Conservation (phyloP, 805 yeast species). For the Komagataella ulmi region DNA sequence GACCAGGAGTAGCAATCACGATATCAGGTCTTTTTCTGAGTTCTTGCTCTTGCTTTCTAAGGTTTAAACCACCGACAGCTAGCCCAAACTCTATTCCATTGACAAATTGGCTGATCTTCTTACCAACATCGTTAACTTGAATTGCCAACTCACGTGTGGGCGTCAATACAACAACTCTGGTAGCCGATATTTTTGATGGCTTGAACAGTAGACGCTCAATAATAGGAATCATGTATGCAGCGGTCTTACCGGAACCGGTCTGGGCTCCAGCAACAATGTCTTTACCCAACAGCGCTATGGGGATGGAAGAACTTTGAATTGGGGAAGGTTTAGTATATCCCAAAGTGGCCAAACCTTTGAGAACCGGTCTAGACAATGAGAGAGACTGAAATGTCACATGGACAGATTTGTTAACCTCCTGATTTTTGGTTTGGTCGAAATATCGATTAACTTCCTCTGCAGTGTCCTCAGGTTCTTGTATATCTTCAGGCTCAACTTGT, state of each 20-base stretch:
- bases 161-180: slow-evolving; percentile 80
- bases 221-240: slow-evolving; percentile 94
- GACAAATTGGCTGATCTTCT: slow-evolving; percentile 67
- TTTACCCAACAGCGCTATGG: slow-evolving; percentile 85
- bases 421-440: slow-evolving; percentile 43
- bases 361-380: slow-evolving; percentile 78
- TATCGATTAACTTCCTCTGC: slow-evolving; percentile 76
- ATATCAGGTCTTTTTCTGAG: slow-evolving; percentile 87
- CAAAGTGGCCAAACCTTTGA: slow-evolving; percentile 67
- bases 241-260: slow-evolving; percentile 99
- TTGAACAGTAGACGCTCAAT: slow-evolving; percentile 84
- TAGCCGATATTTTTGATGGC: slow-evolving; percentile 74
- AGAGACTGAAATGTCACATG: slow-evolving; percentile 64
- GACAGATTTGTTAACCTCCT: slow-evolving; percentile 18
- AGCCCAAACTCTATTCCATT: slow-evolving; percentile 74
- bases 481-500: slow-evolving; percentile 11
- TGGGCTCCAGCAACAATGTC: slow-evolving; percentile 99
- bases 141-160: slow-evolving; percentile 98
- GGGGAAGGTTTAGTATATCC: slow-evolving; percentile 89
- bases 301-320: slow-evolving; percentile 87
- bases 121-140: slow-evolving; percentile 91
- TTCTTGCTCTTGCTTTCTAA: slow-evolving; percentile 92
- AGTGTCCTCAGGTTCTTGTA: slow-evolving; percentile 29
- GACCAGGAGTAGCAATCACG: slow-evolving; percentile 97
- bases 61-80: slow-evolving; percentile 96